Conservation (phyloP, 116 monocot genomes). For the Posidonia oceanica region DNA sequence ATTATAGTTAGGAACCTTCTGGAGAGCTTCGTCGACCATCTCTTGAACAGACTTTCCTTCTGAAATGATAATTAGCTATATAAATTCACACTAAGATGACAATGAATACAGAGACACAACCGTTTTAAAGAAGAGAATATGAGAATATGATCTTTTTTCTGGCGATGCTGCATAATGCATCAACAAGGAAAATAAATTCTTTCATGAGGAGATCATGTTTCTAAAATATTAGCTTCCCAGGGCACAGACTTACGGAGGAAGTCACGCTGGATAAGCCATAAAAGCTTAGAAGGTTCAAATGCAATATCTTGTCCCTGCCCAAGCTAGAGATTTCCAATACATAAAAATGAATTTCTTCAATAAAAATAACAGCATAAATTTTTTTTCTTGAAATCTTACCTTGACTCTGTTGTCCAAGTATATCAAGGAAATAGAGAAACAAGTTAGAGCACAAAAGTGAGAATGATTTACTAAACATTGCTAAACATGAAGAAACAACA, state of each 20-base stretch:
- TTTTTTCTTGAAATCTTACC: conserved; percentile 32
- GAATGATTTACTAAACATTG: background rate
- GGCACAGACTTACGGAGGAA: conserved; percentile 81
- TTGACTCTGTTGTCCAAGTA: conserved; percentile 60
- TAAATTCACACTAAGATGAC: background rate
- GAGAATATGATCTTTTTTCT: background rate
- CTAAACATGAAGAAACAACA: background rate
- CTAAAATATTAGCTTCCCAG: background rate
- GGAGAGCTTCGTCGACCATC: conserved; percentile 97
- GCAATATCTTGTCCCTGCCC: conserved; percentile 93
- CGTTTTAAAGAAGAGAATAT: background rate
- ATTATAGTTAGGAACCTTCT: conserved; percentile 63
- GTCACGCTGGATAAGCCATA: conserved; percentile 99
- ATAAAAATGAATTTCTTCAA: background rate
- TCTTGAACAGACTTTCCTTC: conserved; percentile 99
- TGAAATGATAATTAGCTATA: conserved; percentile 24
- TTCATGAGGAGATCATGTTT: background rate
- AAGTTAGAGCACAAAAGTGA: conserved; percentile 21
- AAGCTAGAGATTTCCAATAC: conserved; percentile 6
- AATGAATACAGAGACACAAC: too few relatives aligned
- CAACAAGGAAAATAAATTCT: background rate
- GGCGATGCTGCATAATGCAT: background rate
- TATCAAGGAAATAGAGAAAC: conserved; percentile 8
- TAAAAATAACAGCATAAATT: conserved; percentile 1
- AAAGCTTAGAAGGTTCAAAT: conserved; percentile 94